Conservation (phyloP, 768 basidiomycete species). For the Podaxis sp. region DNA sequence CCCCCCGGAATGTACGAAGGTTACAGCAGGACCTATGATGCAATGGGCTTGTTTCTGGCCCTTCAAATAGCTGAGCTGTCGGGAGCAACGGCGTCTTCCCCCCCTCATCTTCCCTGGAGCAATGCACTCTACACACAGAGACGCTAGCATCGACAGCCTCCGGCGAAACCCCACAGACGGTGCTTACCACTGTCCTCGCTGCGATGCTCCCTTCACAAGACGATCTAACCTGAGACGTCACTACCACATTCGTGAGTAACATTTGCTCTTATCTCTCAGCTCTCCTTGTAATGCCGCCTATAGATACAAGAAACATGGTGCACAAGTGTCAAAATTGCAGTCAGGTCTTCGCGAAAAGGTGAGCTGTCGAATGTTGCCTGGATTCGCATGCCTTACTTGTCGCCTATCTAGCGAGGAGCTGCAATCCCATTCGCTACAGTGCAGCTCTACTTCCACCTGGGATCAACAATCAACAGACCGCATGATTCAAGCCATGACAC, state of each 20-base stretch:
- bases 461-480: conserved; percentile 10
- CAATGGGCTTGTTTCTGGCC: not conserved
- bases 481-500: conserved; percentile 13
- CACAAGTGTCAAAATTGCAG: conserved; percentile 28
- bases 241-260: conserved; percentile 33
- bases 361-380: not conserved
- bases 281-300: conserved; percentile 11
- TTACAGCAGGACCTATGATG: conserved; percentile 13
- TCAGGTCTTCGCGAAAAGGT: conserved; percentile 25
- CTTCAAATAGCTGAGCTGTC: conserved; percentile 16
- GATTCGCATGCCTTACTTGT: not conserved
- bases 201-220: conserved; percentile 36
- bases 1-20: conserved; percentile 15
- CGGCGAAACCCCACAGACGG: conserved; percentile 33
- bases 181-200: conserved; percentile 35
- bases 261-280: conserved; percentile 6
- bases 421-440: conserved; percentile 16
- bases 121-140: conserved; percentile 12
- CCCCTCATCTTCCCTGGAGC: not conserved
- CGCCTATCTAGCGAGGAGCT: conserved; percentile 13
- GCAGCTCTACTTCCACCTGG: conserved; percentile 9
- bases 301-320: conserved; percentile 27
- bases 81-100: conserved; percentile 4
- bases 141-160: conserved; percentile 29
- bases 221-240: conserved; percentile 36